These are phyloP conservation scores for Leishmania martiniquensis DNA, from an alignment of 208 protist species.

Conservation along the genomic window DNA sequence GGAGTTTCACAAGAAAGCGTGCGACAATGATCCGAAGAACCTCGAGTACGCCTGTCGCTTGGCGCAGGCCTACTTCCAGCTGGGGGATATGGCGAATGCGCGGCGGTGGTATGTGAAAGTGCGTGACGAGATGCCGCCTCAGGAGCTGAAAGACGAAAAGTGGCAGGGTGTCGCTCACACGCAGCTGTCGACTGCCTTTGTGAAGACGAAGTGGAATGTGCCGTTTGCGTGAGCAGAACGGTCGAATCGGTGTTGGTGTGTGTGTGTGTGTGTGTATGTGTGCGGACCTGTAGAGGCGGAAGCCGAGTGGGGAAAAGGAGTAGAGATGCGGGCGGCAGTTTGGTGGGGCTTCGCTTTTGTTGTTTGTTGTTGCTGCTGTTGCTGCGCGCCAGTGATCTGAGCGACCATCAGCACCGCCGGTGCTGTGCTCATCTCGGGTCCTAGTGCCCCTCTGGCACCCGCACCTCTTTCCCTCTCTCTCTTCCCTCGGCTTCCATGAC, in stretches of 20 bases:
- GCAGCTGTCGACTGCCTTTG: slow-evolving; percentile 76
- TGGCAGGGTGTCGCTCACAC: slow-evolving; percentile 87
- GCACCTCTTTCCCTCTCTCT: neutral
- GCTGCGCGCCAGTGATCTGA: too few relatives aligned
- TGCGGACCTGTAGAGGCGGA: neutral
- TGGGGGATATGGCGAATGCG: slow-evolving; percentile 71
- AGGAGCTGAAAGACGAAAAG: slow-evolving; percentile 69
- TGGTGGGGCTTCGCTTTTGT: slow-evolving; percentile 4
- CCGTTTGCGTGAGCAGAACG: slow-evolving; percentile 63
- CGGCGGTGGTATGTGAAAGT: slow-evolving; percentile 84
- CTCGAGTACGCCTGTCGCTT: slow-evolving; percentile 85
- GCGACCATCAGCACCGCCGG: too few relatives aligned
- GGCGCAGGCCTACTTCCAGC: slow-evolving; percentile 82
- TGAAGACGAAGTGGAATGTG: slow-evolving; percentile 80
- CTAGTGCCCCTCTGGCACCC: neutral
- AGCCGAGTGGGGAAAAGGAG: too few relatives aligned
- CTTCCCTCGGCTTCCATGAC: neutral
- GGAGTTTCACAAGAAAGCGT: slow-evolving; percentile 59
- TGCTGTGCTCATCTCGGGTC: neutral
- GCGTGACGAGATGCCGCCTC: slow-evolving; percentile 84
- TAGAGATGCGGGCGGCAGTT: neutral
- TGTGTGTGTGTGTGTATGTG: neutral
- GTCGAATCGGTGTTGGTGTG: neutral
- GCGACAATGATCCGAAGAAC: slow-evolving; percentile 66
- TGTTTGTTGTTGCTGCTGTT: slow-evolving; percentile 9